Conservation (phyloP, 768 basidiomycete species). For the Lactifluus echinatus region DNA sequence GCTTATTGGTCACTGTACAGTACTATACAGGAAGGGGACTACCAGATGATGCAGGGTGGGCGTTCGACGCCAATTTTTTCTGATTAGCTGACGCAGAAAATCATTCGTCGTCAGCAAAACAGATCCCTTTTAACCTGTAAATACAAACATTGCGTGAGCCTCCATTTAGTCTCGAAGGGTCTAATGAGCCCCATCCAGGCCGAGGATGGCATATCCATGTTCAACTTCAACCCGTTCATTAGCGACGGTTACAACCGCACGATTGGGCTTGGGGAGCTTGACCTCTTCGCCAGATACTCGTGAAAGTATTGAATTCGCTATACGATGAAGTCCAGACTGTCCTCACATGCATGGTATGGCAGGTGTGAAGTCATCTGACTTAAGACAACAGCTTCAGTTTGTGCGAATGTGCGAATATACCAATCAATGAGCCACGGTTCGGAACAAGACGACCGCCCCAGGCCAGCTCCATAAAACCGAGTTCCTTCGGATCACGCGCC, state of each 20-base stretch:
- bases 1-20: not conserved
- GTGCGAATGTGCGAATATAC: no score
- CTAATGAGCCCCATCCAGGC: slow-evolving; percentile 22
- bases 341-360: no score
- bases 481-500: no score
- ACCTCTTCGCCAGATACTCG: slow-evolving; percentile 26
- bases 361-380: no score
- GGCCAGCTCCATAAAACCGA: no score
- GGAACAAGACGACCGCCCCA: no score
- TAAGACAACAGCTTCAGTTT: no score
- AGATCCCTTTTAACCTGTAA: slow-evolving; percentile 30
- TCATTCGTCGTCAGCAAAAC: slow-evolving; percentile 27
- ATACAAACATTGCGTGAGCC: no score
- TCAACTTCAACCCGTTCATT: slow-evolving; percentile 25
- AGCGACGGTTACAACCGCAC: slow-evolving; percentile 24
- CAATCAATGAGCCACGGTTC: no score
- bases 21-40: slow-evolving; percentile 14
- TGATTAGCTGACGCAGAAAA: slow-evolving; percentile 31
- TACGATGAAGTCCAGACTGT: no score
- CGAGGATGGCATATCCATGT: slow-evolving; percentile 26
- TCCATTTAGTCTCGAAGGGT: slow-evolving; percentile 3
- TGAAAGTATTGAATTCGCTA: no score
- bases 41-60: slow-evolving; percentile 29
- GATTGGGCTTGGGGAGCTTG: slow-evolving; percentile 28
- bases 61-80: slow-evolving; percentile 34